Conservation (phyloP, 2,329 filamentous ascomycete species). For the Ophiognomonia clavigignenti-juglandacearum region DNA sequence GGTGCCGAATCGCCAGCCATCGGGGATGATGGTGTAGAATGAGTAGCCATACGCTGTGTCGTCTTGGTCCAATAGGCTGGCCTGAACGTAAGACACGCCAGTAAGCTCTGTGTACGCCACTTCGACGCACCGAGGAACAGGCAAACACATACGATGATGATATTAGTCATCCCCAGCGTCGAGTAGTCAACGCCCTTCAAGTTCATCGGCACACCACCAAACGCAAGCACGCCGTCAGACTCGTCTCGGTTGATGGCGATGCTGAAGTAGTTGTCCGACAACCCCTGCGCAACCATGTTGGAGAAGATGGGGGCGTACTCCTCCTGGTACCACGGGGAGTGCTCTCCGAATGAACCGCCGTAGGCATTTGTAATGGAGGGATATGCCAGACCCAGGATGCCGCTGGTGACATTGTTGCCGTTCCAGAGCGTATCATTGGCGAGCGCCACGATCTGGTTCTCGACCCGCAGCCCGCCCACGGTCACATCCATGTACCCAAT, state of each 20-base stretch:
- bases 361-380: slow-evolving; percentile 45
- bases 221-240: slow-evolving; percentile 39
- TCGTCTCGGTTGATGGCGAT: slow-evolving; percentile 42
- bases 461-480: slow-evolving; percentile 39
- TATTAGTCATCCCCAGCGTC: slow-evolving; percentile 31
- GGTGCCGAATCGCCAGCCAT: slow-evolving; percentile 40
- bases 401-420: slow-evolving; percentile 47
- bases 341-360: slow-evolving; percentile 33
- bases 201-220: slow-evolving; percentile 41
- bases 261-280: slow-evolving; percentile 41
- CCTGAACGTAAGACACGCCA: slow-evolving; percentile 26
- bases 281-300: slow-evolving; percentile 41
- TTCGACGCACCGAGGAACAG: background rate
- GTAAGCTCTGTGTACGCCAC: background rate
- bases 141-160: slow-evolving; percentile 38
- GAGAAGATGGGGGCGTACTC: slow-evolving; percentile 45
- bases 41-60: slow-evolving; percentile 40
- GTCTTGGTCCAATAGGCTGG: slow-evolving; percentile 32
- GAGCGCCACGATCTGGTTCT: slow-evolving; percentile 42
- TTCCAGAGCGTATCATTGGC: slow-evolving; percentile 46
- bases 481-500: slow-evolving; percentile 42
- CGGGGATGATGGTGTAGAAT: slow-evolving; percentile 49
- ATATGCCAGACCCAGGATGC: slow-evolving; percentile 47
- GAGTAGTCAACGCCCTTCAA: slow-evolving; percentile 22
- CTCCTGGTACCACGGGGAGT: slow-evolving; percentile 31